Base-by-base conservation (phyloP, 768 basidiomycete species). In the Psilocybe tampanensis region DNA sequence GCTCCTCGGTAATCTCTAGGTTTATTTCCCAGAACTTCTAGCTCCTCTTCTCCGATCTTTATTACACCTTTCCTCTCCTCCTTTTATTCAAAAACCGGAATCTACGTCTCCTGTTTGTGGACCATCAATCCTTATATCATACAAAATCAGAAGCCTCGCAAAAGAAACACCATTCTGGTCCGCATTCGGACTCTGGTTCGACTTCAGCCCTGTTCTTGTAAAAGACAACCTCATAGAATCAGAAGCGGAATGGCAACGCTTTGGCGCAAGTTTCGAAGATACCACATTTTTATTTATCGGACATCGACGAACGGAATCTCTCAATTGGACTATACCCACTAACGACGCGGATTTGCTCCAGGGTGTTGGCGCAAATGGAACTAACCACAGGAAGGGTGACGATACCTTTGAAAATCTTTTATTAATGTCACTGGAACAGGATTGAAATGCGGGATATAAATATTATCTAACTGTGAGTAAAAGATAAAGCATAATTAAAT, bases 21-120 rank as follows among this genome's bases (percentile, higher is more conserved):
- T 95, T 12, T 95, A 95, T 71, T 95, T 95, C 65, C 90, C 91
- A 0, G 84, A 90, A 56, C 81, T 95, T 1, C 77, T 92, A 11
- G 89, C 85, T 0, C 89, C 89, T 4, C 81, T 95, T 17, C 74
- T 95, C 18, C 83, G 87, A 2, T 85, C 89, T 2, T 77, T 95
- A 12, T 72, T 96, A 2, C 81, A 88, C 19, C 76, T 95, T 19
- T 87, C 93, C 0, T 83, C 86, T 1, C 76, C 76, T 4, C 73
- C 80, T 0, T 82, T 80, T 59, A 54, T 59, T 32, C 32, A 19
- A n/a, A 55, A 63, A n/a, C 24, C 47, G 47, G 8, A 61, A 39
- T 12, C 18, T 15, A 2, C 9, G 4, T 36, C 18, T 41, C 41
- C 29, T 52, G 54, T 33, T 57, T 66, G 5, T 72, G 74, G 33